These are phyloP conservation scores for Cystofilobasidium capitatum DNA, from an alignment of 768 basidiomycete genomes.

Conservation along the genomic window DNA sequence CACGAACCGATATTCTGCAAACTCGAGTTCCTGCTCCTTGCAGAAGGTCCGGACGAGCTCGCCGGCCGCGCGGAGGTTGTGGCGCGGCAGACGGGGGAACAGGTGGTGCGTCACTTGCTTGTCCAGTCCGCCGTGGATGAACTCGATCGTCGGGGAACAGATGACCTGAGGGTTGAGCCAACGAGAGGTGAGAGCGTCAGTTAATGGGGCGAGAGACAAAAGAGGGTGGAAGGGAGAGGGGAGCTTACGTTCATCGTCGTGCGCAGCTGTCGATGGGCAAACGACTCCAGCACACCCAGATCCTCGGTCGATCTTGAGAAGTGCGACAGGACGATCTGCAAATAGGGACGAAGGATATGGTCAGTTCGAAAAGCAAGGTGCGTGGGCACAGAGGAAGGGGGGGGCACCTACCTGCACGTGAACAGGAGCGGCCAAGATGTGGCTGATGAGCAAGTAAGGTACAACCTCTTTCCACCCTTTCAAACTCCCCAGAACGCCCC, in stretches of 20 bases:
- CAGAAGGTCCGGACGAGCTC: conserved; percentile 78
- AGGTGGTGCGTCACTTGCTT: conserved; percentile 95
- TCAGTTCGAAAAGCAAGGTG: neutral
- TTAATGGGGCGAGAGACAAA: neutral
- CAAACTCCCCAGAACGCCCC: conserved; percentile 54
- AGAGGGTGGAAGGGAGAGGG: neutral
- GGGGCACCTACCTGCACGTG: conserved; percentile 70
- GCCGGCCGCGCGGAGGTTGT: conserved; percentile 78
- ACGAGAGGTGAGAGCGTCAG: neutral
- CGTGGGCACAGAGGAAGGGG: neutral
- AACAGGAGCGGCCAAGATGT: conserved; percentile 75
- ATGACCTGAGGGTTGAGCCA: conserved; percentile 43
- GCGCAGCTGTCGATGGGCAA: conserved; percentile 83
- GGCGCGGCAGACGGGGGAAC: conserved; percentile 88
- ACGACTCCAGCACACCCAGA: conserved; percentile 80
- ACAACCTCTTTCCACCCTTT: conserved; percentile 62
- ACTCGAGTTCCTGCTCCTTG: conserved; percentile 60
- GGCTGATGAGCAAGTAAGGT: conserved; percentile 70
- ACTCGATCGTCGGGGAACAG: conserved; percentile 70
- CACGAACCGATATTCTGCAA: conserved; percentile 83
- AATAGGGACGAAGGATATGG: neutral
- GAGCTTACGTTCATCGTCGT: conserved; percentile 74
- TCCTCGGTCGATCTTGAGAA: conserved; percentile 91
- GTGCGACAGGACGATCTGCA: conserved; percentile 84
- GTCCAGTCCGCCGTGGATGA: conserved; percentile 93